Conservation (phyloP, 1,139 yeast species). For the Lodderomyces theae region DNA sequence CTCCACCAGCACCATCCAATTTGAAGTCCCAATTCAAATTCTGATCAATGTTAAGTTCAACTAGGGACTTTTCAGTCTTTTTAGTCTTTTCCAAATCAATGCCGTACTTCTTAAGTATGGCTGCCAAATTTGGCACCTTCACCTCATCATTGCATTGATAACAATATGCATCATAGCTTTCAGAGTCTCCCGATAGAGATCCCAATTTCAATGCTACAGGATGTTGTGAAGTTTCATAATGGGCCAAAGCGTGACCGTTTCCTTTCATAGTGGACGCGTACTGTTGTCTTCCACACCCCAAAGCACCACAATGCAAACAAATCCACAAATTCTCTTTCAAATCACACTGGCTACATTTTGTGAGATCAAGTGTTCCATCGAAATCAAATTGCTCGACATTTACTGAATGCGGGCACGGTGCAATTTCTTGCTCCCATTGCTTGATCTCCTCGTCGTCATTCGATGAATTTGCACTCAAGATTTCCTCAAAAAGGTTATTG, state of each 20-base stretch:
- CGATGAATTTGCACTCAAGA: conserved; percentile 65
- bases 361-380: conserved; percentile 27
- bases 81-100: conserved; percentile 57
- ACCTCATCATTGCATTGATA: conserved; percentile 88
- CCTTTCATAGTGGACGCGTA: conserved; percentile 88
- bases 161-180: conserved; percentile 74
- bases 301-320: conserved; percentile 82
- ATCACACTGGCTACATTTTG: conserved; percentile 61
- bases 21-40: conserved; percentile 91
- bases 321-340: conserved; percentile 79
- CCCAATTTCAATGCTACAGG: conserved; percentile 89
- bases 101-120: conserved; percentile 57
- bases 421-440: conserved; percentile 89
- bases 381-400: conserved; percentile 40
- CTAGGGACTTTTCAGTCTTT: conserved; percentile 80
- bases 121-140: conserved; percentile 59
- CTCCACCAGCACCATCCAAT: conserved; percentile 72
- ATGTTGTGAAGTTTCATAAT: conserved; percentile 54
- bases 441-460: conserved; percentile 68
- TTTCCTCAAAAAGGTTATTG: conserved; percentile 39
- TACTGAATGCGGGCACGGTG: conserved; percentile 73
- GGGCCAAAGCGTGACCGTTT: conserved; percentile 82
- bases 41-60: conserved; percentile 89
- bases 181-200: conserved; percentile 67
- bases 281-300: conserved; percentile 91